Evolutionary conservation across 2,329 filamentous ascomycete species (phyloP), one percentile per base, ranked within the genome.

Genomic region (Rhytidhysteron rufulum): DNA sequence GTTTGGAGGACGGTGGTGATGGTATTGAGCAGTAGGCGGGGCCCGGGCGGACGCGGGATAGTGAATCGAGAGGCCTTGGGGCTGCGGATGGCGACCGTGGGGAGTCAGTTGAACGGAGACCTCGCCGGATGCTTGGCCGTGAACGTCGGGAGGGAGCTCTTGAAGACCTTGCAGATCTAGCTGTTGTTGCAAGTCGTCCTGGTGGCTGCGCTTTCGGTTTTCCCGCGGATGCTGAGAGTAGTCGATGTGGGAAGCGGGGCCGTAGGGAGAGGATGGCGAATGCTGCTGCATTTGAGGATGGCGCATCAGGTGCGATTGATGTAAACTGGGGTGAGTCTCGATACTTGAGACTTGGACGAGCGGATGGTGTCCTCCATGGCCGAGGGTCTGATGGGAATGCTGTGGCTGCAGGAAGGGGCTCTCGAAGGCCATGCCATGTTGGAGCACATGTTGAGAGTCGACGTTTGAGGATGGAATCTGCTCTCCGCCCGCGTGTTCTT

Each of bases 1-100:
- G 50, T 88, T 82, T 35, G 88, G 87, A 31, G 84, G 83, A 54
- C 90, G 87, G 55, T 95, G 89, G 55, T 91, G 87, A 58, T 94
- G 87, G 31, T 55, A 53, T 33, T 51, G 60, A 45, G 53, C 58
- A 41, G 55, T 49, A 38, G 50, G 40, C 35, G 48, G 48, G 17
- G 59, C 54, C 35, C 51, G 51, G 37, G 51, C 22, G 19, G 31
- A 19, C 35, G 39, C 21, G 39, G 31, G 54, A 47, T 40, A 51
- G 18, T 65, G 58, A 24, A 66, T 48, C 37, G 57, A 53, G 42
- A 62, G 62, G 39, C 53, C 54, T 45, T 67, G 63, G 24, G 45
- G 45, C 39, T 57, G 55, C 8, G 45, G 40, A 35, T 54, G 51
- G 15, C 50, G 53, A n/a, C 47, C 53, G 37, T 62, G 53, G 4